Evolutionary conservation across 306 rosid genomes (phyloP), one percentile per base, ranked within the genome.

Genomic region (Bauhinia variegata): DNA sequence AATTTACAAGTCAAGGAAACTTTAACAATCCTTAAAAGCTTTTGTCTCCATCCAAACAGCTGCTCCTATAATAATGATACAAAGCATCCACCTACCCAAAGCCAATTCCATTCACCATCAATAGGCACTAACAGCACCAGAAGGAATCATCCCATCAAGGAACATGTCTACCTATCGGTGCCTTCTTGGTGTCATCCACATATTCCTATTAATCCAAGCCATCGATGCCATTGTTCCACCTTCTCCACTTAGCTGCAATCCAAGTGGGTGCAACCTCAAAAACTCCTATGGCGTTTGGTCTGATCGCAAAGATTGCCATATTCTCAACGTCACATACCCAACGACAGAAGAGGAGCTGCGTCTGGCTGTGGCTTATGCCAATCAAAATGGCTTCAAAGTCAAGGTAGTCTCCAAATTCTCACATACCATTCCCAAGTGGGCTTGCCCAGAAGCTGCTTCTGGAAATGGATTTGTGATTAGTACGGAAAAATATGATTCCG

Each of bases 231-330:
- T 72, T 69, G 60, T 36, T 1, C 96, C 92, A 9, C 74, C 51
- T 2, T 61, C 84, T 0, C 89, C 96, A 2, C 32, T 90, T 23
- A 72, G 54, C 4, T 87, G 96, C 84, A 46, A 58, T 71, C 23
- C 19, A 5, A 33, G 62, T 10, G 77, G 86, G 30, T 90, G 96
- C 78, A 90, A 64, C 16, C 84, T 90, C 64, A 38, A n/a, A 70
- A 90, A 85, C 80, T 62, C 92, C 65, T 90, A 90, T 8, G 89
- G 89, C n/a, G 69, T 63, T 8, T 87, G 96, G 96, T 80, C 79
- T 1, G 91, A 90, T 62, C 78, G 91, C 10, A 71, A 75, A 11
- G 71, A 53, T 11, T 90, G 92, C 48, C 63, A 75, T 4, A 86
- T 73, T 1, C 49, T 54, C 7, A 71, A 69, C 6, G 77, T 71